These are phyloP conservation scores for Dalbergia cochinchinensis DNA, from an alignment of 306 rosid species.

Conservation along the genomic window DNA sequence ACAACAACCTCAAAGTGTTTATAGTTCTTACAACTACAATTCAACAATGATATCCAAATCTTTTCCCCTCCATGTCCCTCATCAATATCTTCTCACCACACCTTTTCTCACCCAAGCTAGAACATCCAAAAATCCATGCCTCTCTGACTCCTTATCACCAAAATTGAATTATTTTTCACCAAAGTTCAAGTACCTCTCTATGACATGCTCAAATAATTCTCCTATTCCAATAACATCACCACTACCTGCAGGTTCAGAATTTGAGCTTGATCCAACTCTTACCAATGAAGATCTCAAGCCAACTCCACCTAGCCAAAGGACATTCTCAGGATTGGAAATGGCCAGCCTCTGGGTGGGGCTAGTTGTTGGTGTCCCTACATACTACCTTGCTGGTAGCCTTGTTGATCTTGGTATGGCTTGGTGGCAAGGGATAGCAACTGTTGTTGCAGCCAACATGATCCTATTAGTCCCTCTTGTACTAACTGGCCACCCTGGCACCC, in stretches of 20 bases:
- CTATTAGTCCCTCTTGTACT: slow-evolving; percentile 68
- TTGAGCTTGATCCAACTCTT: slow-evolving; percentile 60
- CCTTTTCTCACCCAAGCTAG: slow-evolving; percentile 21
- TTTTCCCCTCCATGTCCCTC: slow-evolving; percentile 48
- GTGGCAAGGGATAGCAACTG: slow-evolving; percentile 96
- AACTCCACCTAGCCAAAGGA: slow-evolving; percentile 60
- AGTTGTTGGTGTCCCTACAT: slow-evolving; percentile 91
- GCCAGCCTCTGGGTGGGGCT: slow-evolving; percentile 85
- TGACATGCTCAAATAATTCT: slow-evolving; percentile 44
- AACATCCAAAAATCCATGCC: slow-evolving; percentile 30
- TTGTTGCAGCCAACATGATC: slow-evolving; percentile 69
- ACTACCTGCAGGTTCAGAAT: neutral
- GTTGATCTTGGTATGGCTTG: slow-evolving; percentile 98
- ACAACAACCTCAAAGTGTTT: neutral
- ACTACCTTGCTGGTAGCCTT: slow-evolving; percentile 86
- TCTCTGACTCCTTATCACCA: slow-evolving; percentile 22
- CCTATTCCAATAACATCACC: slow-evolving; percentile 29
- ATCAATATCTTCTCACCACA: slow-evolving; percentile 5
- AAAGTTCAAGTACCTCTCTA: slow-evolving; percentile 1
- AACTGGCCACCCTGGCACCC: slow-evolving; percentile 85
- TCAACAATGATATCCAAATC: slow-evolving; percentile 50
- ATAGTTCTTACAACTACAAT: neutral
- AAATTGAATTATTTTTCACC: neutral
- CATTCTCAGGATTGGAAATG: slow-evolving; percentile 75
- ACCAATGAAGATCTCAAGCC: slow-evolving; percentile 85